A percentile compares a stretch with the other conserved stretches of the same genome.
These are phyloP conservation scores for Emmonsiellopsis sp. DNA, from an alignment of 2,329 filamentous ascomycete genomes.

Conservation along the genomic window DNA sequence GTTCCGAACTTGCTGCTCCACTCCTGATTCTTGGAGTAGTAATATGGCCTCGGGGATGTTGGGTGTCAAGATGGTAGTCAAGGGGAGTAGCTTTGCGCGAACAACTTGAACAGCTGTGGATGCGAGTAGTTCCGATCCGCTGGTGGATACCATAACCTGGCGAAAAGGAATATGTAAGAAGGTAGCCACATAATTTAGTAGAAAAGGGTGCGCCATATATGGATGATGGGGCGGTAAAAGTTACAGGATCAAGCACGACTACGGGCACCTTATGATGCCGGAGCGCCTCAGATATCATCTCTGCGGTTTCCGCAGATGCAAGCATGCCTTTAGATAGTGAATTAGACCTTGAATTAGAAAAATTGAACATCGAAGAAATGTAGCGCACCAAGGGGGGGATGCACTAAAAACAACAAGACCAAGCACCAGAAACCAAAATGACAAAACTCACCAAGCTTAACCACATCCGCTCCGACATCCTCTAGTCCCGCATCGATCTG, in stretches of 20 bases:
- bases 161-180: conserved; percentile 9
- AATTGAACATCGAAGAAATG: not conserved
- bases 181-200: not conserved
- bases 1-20: conserved; percentile 24
- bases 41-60: conserved; percentile 42
- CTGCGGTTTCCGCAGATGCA: conserved; percentile 61
- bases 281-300: conserved; percentile 58
- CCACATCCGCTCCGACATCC: conserved; percentile 79
- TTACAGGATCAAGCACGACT: conserved; percentile 68
- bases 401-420: not conserved
- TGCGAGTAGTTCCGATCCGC: conserved; percentile 39
- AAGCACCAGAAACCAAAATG: not conserved
- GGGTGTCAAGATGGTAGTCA: conserved; percentile 39
- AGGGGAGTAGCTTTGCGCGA: conserved; percentile 32
- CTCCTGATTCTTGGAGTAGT: conserved; percentile 33
- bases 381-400: not conserved
- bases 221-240: conserved; percentile 10
- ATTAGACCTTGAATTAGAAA: not conserved
- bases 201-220: not conserved
- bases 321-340: conserved; percentile 59
- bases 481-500: conserved; percentile 78
- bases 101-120: conserved; percentile 33
- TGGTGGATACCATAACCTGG: conserved; percentile 72
- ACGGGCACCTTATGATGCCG: conserved; percentile 47
- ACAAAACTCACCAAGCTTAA: conserved; percentile 67